Conservation (phyloP, 768 basidiomycete genomes). For the Russula abietina region DNA sequence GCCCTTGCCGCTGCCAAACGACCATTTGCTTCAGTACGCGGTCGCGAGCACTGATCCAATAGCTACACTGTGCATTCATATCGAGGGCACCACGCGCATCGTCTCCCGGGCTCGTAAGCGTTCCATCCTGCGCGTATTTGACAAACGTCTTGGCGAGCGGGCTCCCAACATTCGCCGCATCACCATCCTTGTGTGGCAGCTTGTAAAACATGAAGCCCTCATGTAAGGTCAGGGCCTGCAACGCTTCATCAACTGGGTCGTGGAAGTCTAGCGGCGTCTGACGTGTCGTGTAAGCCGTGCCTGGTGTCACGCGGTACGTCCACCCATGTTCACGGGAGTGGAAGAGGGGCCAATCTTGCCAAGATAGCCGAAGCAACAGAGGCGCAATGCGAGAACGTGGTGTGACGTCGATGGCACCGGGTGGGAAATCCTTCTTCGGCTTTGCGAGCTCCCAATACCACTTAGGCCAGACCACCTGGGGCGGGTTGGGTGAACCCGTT, state of each 20-base stretch:
- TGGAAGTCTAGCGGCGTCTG: conserved; percentile 49
- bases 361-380: conserved; percentile 77
- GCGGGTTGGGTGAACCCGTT: conserved; percentile 27
- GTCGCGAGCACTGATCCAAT: conserved; percentile 95
- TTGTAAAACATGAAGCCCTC: conserved; percentile 73
- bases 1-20: conserved; percentile 60
- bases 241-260: conserved; percentile 52
- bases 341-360: conserved; percentile 82
- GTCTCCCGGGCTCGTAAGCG: conserved; percentile 71
- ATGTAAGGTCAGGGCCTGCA: conserved; percentile 45
- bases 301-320: conserved; percentile 69
- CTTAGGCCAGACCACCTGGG: conserved; percentile 75
- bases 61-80: conserved; percentile 91
- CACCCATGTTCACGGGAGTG: conserved; percentile 86
- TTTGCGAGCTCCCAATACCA: conserved; percentile 93
- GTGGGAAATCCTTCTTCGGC: conserved; percentile 59
- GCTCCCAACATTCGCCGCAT: conserved; percentile 90
- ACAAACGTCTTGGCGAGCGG: conserved; percentile 87
- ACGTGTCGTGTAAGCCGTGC: conserved; percentile 41
- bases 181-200: conserved; percentile 94
- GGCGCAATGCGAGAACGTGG: conserved; percentile 78
- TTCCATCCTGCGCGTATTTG: conserved; percentile 82
- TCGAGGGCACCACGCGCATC: conserved; percentile 82
- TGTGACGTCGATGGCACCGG: conserved; percentile 79
- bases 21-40: conserved; percentile 91